A percentile compares a stretch with the other conserved stretches of the same genome.
These are phyloP conservation scores for Fraxinus platypoda DNA, from an alignment of 305 asterid genomes.

Conservation along the genomic window DNA sequence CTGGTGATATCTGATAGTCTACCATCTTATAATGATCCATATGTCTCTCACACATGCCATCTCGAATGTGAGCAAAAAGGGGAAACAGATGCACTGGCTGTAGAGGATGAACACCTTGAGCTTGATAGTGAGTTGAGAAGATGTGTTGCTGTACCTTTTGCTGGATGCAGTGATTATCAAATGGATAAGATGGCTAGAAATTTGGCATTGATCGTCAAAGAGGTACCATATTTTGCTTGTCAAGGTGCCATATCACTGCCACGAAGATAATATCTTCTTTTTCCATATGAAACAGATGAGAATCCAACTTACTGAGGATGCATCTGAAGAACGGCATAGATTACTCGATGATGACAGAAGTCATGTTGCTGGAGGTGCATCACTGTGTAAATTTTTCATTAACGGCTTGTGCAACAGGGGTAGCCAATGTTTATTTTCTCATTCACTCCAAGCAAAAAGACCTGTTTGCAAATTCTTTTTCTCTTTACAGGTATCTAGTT, in stretches of 20 bases:
- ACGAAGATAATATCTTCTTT: conserved; percentile 18
- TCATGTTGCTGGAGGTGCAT: conserved; percentile 35
- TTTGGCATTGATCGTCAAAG: conserved; percentile 65
- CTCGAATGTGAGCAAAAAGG: conserved; percentile 31
- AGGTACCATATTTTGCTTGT: conserved; percentile 51
- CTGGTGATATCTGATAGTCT: conserved; percentile 42
- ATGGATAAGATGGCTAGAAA: conserved; percentile 50
- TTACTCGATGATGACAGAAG: conserved; percentile 14
- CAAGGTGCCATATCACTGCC: conserved; percentile 19
- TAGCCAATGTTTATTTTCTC: conserved; percentile 70
- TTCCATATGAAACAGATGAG: conserved; percentile 60
- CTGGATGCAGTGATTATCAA: conserved; percentile 53
- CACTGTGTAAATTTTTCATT: conserved; percentile 62
- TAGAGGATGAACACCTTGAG: conserved; percentile 42
- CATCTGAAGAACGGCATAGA: conserved; percentile 36
- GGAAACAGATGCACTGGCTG: conserved; percentile 35
- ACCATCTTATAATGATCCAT: conserved; percentile 54
- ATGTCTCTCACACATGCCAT: conserved; percentile 51
- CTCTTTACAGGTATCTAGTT: conserved; percentile 73
- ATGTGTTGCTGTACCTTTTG: conserved; percentile 67
- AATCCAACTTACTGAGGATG: conserved; percentile 45
- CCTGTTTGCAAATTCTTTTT: conserved; percentile 79
- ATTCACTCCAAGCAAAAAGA: conserved; percentile 55
- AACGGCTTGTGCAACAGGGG: conserved; percentile 79
- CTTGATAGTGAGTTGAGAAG: conserved; percentile 38